Evolutionary conservation across 352 stramenopile genomes (phyloP), one percentile per base, ranked within the genome.

Genomic region (Globisporangium yorkense): DNA sequence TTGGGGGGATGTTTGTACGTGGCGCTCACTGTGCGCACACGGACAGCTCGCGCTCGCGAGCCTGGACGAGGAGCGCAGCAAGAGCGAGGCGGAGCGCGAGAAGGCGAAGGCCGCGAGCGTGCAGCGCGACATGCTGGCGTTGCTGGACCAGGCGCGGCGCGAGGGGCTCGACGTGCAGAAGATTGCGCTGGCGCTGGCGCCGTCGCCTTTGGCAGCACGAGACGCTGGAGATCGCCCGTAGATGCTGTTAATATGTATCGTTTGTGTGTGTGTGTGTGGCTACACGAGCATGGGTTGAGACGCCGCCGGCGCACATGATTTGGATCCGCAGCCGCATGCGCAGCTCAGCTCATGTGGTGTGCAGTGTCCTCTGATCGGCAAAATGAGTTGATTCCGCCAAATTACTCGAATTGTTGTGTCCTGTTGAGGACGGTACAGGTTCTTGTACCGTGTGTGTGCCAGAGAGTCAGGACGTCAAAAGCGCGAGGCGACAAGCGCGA

Each of bases 61-160:
- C 62, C 68, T 95, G 7, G 83, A 95, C 35, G 83, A 92, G 63
- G 85, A 95, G 59, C 72, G 72, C 13, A 89, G 77, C 16, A 70
- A 74, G 15, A 46, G 50, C 6, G 74, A 92, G 18, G 77, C 76
- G 2, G 74, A 88, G n/a, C 63, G 83, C 47, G 83, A 92, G 56
- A 80, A 77, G 39, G 74, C 72, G 9, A 78, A 76, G 27, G 67
- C 68, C n/a, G 39, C 56, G 45, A 91, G 79, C 51, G 60, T 93
- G 39, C 71, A 84, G 50, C 69, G 59, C 33, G 83, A 94, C 56
- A 60, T 94, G 47, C 70, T 88, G 33, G 63, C 71, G n/a, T 57
- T 94, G 48, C 71, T 94, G 35, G 80, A 89, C 24, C 68, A 86
- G 40, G 84, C 84, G 5, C 73, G 73, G n/a, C 71, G 65, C 21